phyloP scores from a whole-genome alignment of 2,329 filamentous ascomycete species.

The Purpureocillium takamizusanense region DNA sequence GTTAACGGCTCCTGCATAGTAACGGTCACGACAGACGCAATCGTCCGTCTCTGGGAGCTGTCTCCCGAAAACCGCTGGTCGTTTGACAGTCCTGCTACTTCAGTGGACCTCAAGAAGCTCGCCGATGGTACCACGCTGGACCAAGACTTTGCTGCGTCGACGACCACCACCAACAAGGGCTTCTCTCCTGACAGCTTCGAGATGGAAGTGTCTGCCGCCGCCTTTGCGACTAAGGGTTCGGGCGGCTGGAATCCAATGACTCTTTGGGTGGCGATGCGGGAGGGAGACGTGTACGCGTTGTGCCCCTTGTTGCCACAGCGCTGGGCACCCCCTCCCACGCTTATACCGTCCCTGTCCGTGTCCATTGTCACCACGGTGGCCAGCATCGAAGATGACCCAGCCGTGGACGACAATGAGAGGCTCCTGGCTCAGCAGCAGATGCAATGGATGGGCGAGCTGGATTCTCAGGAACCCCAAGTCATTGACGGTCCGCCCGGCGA shows the following conservation, averaged over 20 bases:
- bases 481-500: conserved; percentile 41
- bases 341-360: conserved; percentile 75
- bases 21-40: conserved; percentile 80
- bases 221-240: conserved; percentile 57
- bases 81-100: conserved; percentile 74
- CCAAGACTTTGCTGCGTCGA: conserved; percentile 73
- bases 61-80: conserved; percentile 77
- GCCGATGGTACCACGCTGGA: conserved; percentile 74
- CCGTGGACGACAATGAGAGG: conserved; percentile 41
- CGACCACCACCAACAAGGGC: conserved; percentile 63
- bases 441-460: conserved; percentile 59
- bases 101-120: conserved; percentile 82
- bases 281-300: conserved; percentile 86
- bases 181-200: conserved; percentile 87
- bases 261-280: conserved; percentile 90
- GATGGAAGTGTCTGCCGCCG: conserved; percentile 87
- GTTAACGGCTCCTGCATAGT: conserved; percentile 74
- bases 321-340: conserved; percentile 69
- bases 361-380: conserved; percentile 70
- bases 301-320: conserved; percentile 82
- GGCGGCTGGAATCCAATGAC: conserved; percentile 96
- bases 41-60: conserved; percentile 85
- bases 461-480: conserved; percentile 51
- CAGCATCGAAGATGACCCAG: conserved; percentile 50
- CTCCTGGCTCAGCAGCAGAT: conserved; percentile 55